Evolutionary conservation across 208 protist species (phyloP).

Genomic region (Angomonas deanei): DNA sequence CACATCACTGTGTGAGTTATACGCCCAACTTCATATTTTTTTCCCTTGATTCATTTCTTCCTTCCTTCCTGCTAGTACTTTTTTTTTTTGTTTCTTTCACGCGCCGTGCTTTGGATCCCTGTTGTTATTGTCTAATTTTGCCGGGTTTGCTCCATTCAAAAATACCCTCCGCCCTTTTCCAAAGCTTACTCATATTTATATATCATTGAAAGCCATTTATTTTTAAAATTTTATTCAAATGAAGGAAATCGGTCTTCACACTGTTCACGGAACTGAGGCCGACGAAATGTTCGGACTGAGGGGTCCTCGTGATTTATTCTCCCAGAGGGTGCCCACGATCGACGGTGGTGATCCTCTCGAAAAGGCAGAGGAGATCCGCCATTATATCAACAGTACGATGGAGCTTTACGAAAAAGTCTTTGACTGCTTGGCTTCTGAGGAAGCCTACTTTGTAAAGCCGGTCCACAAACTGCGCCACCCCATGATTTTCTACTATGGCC

Average conservation of each 20-base stretch:
- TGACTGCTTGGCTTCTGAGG: conserved; percentile 62
- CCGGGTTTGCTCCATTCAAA: not conserved
- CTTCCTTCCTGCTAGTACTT: not conserved
- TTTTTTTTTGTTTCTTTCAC: not conserved
- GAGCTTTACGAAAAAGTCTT: conserved; percentile 87
- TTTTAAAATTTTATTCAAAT: conserved; percentile 9
- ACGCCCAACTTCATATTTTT: conserved; percentile 6
- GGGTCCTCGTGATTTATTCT: conserved; percentile 44
- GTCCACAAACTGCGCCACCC: conserved; percentile 93
- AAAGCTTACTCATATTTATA: conserved; percentile 3
- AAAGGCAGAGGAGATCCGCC: conserved; percentile 80
- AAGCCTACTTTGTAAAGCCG: conserved; percentile 79
- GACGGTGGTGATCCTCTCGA: conserved; percentile 38
- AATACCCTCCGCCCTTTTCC: not conserved
- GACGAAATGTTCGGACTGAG: conserved; percentile 35
- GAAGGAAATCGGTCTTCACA: conserved; percentile 36
- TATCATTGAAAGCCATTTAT: no score
- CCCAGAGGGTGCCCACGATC: conserved; percentile 50
- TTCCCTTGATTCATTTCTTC: conserved; percentile 2
- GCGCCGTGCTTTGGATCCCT: not conserved
- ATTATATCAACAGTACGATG: conserved; percentile 86
- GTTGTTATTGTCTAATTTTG: conserved; percentile 5
- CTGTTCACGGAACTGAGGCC: conserved; percentile 41
- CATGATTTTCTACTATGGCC: conserved; percentile 96
- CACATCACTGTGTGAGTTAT: not conserved